Evolutionary conservation across 257 asterid species (phyloP).

Genomic region (Anisodus acutangulus): DNA sequence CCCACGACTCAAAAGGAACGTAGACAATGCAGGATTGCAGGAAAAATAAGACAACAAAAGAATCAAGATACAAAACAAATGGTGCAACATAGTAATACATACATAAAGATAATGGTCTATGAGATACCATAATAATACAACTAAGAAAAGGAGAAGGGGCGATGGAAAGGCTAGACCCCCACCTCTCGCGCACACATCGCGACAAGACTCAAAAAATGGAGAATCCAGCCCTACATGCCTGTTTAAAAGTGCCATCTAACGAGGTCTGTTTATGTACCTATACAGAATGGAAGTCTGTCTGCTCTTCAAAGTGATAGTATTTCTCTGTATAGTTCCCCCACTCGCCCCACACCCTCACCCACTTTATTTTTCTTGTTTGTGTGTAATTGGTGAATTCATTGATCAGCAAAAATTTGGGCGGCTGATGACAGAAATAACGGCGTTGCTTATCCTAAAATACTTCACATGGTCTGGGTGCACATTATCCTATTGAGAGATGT

Average conservation of each 20-base stretch:
- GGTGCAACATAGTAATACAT: no score
- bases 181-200: no score
- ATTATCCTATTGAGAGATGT: background rate
- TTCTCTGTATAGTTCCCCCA: background rate
- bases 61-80: no score
- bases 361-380: background rate
- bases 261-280: constrained; percentile 61
- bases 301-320: constrained; percentile 24
- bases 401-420: background rate
- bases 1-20: no score
- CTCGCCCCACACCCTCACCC: no score
- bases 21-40: no score
- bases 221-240: constrained; percentile 94
- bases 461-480: background rate
- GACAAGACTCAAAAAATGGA: constrained; percentile 56
- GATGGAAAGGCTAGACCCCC: no score
- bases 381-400: constrained; percentile 8
- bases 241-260: constrained; percentile 76
- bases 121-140: no score
- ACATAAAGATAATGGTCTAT: no score
- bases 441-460: background rate
- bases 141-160: no score
- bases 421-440: background rate
- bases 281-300: constrained; percentile 23
- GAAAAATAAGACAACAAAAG: no score